Evolutionary conservation across 306 rosid species (phyloP).

Genomic region (Cicer cuneatum): DNA sequence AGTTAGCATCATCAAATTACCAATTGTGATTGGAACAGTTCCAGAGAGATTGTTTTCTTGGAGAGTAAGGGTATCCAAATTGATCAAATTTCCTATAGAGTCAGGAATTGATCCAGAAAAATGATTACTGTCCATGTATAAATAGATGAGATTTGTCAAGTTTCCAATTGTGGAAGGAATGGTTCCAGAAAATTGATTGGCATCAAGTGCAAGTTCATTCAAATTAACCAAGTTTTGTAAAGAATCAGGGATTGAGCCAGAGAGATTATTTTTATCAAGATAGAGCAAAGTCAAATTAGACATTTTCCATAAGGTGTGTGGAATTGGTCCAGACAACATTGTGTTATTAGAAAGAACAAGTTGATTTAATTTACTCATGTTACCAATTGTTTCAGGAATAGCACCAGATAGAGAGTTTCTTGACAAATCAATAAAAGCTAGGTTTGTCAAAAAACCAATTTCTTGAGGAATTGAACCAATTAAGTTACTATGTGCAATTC

Average conservation of each 20-base stretch:
- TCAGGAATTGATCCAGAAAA: slow-evolving; percentile 48
- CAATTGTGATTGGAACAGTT: slow-evolving; percentile 43
- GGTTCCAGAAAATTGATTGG: slow-evolving; percentile 18
- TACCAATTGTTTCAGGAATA: slow-evolving; percentile 45
- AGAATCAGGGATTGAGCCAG: slow-evolving; percentile 41
- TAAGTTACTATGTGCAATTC: not conserved
- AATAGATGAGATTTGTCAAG: slow-evolving; percentile 10
- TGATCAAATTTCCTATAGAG: slow-evolving; percentile 43
- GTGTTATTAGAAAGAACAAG: slow-evolving; percentile 31
- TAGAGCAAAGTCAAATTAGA: slow-evolving; percentile 16
- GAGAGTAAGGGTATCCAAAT: slow-evolving; percentile 8
- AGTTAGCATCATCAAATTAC: slow-evolving; percentile 38
- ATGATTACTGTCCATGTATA: slow-evolving; percentile 17
- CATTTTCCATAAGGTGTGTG: slow-evolving; percentile 43
- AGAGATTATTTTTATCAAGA: slow-evolving; percentile 1
- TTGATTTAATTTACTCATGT: slow-evolving; percentile 2
- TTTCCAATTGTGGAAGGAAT: slow-evolving; percentile 51
- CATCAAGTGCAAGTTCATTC: not conserved
- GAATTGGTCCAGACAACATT: slow-evolving; percentile 40
- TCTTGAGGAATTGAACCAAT: slow-evolving; percentile 47
- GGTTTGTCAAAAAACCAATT: slow-evolving; percentile 46
- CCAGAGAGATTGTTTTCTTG: slow-evolving; percentile 45
- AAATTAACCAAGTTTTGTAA: slow-evolving; percentile 42
- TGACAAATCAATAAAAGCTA: slow-evolving; percentile 18
- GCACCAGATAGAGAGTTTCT: not conserved